Conservation (phyloP, 371 early-diverging fungal genomes). For the Haplosporangium sp. region DNA sequence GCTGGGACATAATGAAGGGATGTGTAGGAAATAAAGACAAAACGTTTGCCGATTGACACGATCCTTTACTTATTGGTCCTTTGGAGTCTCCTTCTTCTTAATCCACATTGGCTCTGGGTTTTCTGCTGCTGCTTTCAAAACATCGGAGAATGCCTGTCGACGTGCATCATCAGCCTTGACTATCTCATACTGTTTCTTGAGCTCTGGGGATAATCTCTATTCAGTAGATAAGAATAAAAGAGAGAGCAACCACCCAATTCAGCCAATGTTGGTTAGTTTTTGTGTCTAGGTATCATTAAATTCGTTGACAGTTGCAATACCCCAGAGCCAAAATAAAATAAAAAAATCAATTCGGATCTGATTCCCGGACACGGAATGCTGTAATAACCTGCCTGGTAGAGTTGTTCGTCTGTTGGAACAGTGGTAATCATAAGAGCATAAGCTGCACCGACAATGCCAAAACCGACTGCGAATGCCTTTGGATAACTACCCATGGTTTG, state of each 20-base stretch:
- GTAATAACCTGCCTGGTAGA: slow-evolving; percentile 46
- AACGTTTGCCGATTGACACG: too few relatives aligned
- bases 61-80: slow-evolving; percentile 1
- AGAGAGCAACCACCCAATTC: neutral
- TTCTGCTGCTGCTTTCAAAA: slow-evolving; percentile 40
- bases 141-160: slow-evolving; percentile 52
- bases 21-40: too few relatives aligned
- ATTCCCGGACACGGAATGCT: neutral
- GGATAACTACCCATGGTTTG: slow-evolving; percentile 48
- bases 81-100: slow-evolving; percentile 44
- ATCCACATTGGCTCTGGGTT: slow-evolving; percentile 57
- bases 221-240: neutral
- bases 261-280: slow-evolving; percentile 1
- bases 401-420: slow-evolving; percentile 56
- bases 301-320: too few relatives aligned
- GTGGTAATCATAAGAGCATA: slow-evolving; percentile 56
- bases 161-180: slow-evolving; percentile 52
- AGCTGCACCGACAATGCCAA: slow-evolving; percentile 55
- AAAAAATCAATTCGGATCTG: neutral
- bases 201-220: slow-evolving; percentile 54
- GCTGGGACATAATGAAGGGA: neutral
- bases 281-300: too few relatives aligned
- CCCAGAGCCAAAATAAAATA: neutral
- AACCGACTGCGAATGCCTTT: slow-evolving; percentile 53
- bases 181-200: slow-evolving; percentile 47